Evolutionary conservation across 2,329 filamentous ascomycete species (phyloP).

Genomic region (Dactylellina drechsleri): DNA sequence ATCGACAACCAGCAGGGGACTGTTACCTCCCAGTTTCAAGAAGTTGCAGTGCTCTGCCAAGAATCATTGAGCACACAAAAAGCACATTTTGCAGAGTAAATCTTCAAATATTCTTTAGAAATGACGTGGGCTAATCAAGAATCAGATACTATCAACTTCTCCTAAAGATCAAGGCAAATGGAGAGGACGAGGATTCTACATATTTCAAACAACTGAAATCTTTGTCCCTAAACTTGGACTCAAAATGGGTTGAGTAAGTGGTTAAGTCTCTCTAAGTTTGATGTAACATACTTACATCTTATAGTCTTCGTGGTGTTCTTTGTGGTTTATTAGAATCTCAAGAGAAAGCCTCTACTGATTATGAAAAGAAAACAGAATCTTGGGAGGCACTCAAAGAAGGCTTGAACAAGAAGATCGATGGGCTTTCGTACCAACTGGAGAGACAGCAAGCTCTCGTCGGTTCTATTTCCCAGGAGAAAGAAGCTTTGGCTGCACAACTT

Average conservation of each 20-base stretch:
- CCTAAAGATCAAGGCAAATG: slow-evolving; percentile 3
- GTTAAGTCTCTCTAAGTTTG: not conserved
- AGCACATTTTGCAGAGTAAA: slow-evolving; percentile 28
- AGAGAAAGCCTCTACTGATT: not conserved
- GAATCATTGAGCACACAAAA: slow-evolving; percentile 25
- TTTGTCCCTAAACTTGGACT: not conserved
- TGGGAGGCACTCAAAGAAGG: slow-evolving; percentile 33
- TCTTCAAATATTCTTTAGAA: not conserved
- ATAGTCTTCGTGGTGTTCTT: slow-evolving; percentile 18
- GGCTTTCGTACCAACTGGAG: not conserved
- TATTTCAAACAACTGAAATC: slow-evolving; percentile 25
- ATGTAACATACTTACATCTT: slow-evolving; percentile 6
- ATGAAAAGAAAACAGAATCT: slow-evolving; percentile 19
- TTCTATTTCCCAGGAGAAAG: slow-evolving; percentile 10
- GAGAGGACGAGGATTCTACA: slow-evolving; percentile 25
- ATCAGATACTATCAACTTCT: slow-evolving; percentile 20
- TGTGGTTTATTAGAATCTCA: slow-evolving; percentile 10
- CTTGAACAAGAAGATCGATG: slow-evolving; percentile 9
- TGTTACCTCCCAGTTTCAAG: not conserved
- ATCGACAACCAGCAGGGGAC: slow-evolving; percentile 14
- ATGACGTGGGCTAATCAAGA: not conserved
- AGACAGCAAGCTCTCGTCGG: slow-evolving; percentile 11
- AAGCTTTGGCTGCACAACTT: not conserved
- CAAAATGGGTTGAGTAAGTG: slow-evolving; percentile 34
- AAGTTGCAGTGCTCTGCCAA: not conserved